A percentile compares a stretch with the other conserved stretches of the same genome.
These are phyloP conservation scores for Zychaea mexicana DNA, from an alignment of 371 early-diverging fungal genomes.

Conservation along the genomic window DNA sequence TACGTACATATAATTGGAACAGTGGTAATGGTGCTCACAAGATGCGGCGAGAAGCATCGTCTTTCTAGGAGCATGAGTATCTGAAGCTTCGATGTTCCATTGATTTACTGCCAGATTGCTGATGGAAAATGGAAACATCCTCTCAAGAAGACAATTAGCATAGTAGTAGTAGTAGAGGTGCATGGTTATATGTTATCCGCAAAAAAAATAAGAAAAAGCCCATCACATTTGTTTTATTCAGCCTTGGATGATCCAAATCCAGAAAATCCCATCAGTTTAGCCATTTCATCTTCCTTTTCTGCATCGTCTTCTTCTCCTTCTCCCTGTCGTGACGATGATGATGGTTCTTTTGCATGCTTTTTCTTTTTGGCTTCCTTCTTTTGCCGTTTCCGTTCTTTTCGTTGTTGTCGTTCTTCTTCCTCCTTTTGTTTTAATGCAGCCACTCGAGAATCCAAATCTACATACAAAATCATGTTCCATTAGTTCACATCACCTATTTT, in stretches of 20 bases:
- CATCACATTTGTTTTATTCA: conserved; percentile 6
- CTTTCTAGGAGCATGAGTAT: too few relatives aligned
- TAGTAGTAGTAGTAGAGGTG: too few relatives aligned
- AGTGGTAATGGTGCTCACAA: too few relatives aligned
- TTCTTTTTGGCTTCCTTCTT: conserved; percentile 53
- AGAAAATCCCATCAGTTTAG: conserved; percentile 54
- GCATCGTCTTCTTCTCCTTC: conserved; percentile 22
- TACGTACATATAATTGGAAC: too few relatives aligned
- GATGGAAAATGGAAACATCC: too few relatives aligned
- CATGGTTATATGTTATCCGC: too few relatives aligned
- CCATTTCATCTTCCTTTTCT: conserved; percentile 44
- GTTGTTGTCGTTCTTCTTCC: conserved; percentile 50
- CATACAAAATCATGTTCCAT: background rate
- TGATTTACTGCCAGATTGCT: too few relatives aligned
- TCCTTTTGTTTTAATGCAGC: conserved; percentile 47
- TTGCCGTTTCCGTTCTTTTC: conserved; percentile 54
- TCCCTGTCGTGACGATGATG: too few relatives aligned
- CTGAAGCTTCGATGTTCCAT: too few relatives aligned
- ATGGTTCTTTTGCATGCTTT: conserved; percentile 19
- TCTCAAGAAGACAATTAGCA: too few relatives aligned
- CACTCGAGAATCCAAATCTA: conserved; percentile 61
- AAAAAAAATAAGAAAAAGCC: too few relatives aligned
- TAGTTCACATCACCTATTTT: background rate
- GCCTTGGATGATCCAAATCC: conserved; percentile 52
- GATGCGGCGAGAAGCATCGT: too few relatives aligned